phyloP scores from a whole-genome alignment of 2,329 filamentous ascomycete species.

The Thielaviopsis ethacetica region DNA sequence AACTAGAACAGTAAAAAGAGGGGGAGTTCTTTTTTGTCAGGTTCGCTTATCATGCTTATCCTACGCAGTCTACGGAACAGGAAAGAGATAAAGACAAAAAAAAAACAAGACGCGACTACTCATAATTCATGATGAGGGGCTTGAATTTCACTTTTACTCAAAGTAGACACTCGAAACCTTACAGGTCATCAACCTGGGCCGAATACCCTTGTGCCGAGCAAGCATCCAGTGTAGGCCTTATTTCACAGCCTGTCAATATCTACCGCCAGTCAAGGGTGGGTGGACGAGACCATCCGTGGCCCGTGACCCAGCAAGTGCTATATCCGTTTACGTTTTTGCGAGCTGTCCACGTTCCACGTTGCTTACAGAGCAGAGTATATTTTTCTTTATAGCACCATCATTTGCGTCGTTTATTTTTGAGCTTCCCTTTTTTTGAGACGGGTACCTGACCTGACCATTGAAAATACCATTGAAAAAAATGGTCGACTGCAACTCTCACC shows the following conservation, averaged over 20 bases:
- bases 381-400: neutral
- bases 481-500: neutral
- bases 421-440: neutral
- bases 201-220: no score
- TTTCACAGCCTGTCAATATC: neutral
- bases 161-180: neutral
- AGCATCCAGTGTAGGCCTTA: no score
- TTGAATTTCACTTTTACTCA: neutral
- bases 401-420: neutral
- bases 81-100: no score
- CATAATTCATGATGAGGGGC: neutral
- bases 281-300: neutral
- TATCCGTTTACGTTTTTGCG: neutral
- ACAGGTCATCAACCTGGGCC: no score
- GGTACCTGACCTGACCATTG: neutral
- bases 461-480: no score
- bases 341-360: neutral
- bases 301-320: neutral
- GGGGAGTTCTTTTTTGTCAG: no score
- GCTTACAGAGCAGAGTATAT: neutral
- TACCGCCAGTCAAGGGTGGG: neutral
- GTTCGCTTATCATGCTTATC: no score
- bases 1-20: no score
- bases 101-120: no score
- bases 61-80: no score